A percentile compares a stretch with the other conserved stretches of the same genome.
Evolutionary conservation across 1,284 basidiomycete genomes (phyloP).

Genomic region (Stereum hirsutum): DNA sequence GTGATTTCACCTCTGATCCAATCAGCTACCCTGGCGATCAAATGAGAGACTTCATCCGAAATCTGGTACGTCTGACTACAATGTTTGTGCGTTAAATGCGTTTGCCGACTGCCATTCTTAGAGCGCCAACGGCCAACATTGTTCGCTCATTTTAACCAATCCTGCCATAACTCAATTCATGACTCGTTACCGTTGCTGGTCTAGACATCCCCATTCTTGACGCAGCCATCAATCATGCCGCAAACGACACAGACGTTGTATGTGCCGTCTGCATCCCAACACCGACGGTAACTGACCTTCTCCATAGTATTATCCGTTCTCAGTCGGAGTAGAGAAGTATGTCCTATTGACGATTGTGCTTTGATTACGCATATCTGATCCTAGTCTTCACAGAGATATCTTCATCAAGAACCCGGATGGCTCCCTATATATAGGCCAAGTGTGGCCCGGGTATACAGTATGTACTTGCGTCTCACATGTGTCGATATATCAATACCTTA

Average conservation of each 20-base stretch:
- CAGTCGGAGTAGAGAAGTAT: constrained; percentile 30
- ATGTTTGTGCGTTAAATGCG: background rate
- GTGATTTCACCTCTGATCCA: constrained; percentile 66
- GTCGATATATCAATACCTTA: too few relatives aligned
- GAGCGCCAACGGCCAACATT: background rate
- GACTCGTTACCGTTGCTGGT: too few relatives aligned
- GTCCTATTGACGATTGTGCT: too few relatives aligned
- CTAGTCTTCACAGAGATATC: constrained; percentile 32
- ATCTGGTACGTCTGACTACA: constrained; percentile 37
- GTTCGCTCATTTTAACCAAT: constrained; percentile 2
- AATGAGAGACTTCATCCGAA: constrained; percentile 49
- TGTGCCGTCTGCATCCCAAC: constrained; percentile 13
- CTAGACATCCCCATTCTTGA: constrained; percentile 40
- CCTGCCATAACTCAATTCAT: too few relatives aligned
- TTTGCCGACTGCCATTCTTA: background rate
- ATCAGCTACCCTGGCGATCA: constrained; percentile 52
- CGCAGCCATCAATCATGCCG: constrained; percentile 23
- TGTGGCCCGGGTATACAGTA: constrained; percentile 49
- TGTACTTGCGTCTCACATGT: background rate
- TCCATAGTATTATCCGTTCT: constrained; percentile 33
- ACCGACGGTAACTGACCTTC: too few relatives aligned
- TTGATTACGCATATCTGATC: too few relatives aligned
- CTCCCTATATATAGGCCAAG: constrained; percentile 57
- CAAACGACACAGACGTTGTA: constrained; percentile 32
- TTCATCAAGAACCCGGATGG: constrained; percentile 64